These are phyloP conservation scores for Elongisporangium undulatum DNA, from an alignment of 352 stramenopile species.

Conservation along the genomic window DNA sequence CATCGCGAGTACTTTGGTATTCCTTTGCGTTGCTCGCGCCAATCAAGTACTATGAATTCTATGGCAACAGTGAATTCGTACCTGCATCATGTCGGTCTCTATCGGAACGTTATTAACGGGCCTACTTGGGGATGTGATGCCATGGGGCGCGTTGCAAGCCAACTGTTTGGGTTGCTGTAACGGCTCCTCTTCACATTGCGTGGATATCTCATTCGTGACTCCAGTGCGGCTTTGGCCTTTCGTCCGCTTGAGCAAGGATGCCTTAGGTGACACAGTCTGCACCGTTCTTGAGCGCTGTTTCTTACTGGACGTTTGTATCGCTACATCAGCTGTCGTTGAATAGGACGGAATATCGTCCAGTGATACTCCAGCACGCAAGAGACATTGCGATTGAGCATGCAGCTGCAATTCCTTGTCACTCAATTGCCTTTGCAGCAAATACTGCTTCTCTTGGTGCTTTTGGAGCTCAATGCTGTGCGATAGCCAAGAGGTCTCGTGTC, in stretches of 20 bases:
- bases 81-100: not conserved
- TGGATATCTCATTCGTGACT: not conserved
- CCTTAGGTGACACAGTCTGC: not conserved
- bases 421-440: constrained; percentile 16
- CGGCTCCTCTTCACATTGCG: not conserved
- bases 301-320: not conserved
- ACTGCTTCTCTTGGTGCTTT: constrained; percentile 18
- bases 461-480: constrained; percentile 9
- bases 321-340: not conserved
- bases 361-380: not conserved
- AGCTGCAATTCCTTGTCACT: constrained; percentile 6
- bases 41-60: too few relatives aligned
- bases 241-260: not conserved
- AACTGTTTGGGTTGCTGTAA: not conserved
- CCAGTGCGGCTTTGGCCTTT: not conserved
- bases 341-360: not conserved
- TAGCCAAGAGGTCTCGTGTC: not conserved
- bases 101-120: not conserved
- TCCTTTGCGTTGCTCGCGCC: too few relatives aligned
- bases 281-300: not conserved
- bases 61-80: not conserved
- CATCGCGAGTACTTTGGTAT: not conserved
- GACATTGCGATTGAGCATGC: not conserved
- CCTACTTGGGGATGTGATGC: not conserved
- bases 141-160: not conserved